Base-by-base conservation (phyloP, 2,329 filamentous ascomycete species). In the Ceratocystis harringtonii region DNA sequence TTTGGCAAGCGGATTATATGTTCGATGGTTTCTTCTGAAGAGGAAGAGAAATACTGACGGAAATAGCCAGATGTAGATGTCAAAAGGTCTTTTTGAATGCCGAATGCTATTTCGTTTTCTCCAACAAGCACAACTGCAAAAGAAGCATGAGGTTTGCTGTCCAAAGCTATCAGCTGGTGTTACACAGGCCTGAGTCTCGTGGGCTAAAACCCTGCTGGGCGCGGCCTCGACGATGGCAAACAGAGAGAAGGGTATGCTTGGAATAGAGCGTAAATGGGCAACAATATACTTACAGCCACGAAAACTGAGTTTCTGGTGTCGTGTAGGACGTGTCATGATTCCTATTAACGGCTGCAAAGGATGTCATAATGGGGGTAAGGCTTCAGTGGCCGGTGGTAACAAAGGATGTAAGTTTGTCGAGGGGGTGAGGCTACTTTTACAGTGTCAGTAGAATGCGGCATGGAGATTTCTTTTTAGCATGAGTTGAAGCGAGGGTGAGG, bases 11-110 rank as follows among this genome's bases (percentile, higher is more conserved):
- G 77, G 30, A 83, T 76, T 22, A 83, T 71, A 45, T 78, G 73
- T 70, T 84, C 81, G 7, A 84, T 70, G 8, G 75, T 72, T 25
- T 78, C 72, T 2, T 76, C 71, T 17, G 69, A 67, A 15, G 70
- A 67, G 41, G 71, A 70, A 44, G 70, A 72, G 58, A 84, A 83
- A 66, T 78, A 73, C 1, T 75, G 71, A 5, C 74, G 74, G 69
- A 81, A 84, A 69, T 76, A 78, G 1, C 73, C 70, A 7, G 80
- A 83, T 68, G 78, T 79, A 36, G 78, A 74, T 68, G 79, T 81
- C 28, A 85, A 74, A 65, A 84, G 82, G 70, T 84, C 79, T 67
- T 81, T 82, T 68, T 84, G 82, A 12, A 85, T 77, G 10, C 79
- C 81, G 69, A 84, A 85, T 0, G 81, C 81, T 15, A 72, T 72